Conservation (phyloP, 768 basidiomycete species). For the Lentinula raphanica region DNA sequence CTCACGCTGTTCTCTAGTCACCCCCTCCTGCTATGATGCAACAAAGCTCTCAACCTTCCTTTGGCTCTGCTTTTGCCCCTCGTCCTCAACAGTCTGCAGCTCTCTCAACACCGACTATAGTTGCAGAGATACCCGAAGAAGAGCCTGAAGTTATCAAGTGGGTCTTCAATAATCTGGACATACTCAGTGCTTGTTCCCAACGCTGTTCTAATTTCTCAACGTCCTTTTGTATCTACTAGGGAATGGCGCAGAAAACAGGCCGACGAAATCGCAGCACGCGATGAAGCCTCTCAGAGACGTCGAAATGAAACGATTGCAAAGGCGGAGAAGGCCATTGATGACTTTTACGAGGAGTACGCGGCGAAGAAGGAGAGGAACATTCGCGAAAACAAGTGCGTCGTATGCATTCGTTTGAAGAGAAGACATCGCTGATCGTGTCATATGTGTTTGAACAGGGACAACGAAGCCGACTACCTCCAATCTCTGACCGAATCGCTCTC, state of each 20-base stretch:
- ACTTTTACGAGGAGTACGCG: slow-evolving; percentile 86
- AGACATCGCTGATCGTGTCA: not conserved
- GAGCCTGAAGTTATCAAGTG: slow-evolving; percentile 87
- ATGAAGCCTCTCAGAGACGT: slow-evolving; percentile 70
- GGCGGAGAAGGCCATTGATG: slow-evolving; percentile 83
- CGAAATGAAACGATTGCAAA: slow-evolving; percentile 79
- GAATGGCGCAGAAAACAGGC: slow-evolving; percentile 86
- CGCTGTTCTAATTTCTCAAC: not conserved
- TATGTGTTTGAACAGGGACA: slow-evolving; percentile 52
- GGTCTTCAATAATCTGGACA: too few relatives aligned
- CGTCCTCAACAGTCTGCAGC: slow-evolving; percentile 68
- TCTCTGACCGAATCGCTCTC: slow-evolving; percentile 72
- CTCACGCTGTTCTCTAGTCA: slow-evolving; percentile 16
- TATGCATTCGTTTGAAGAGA: slow-evolving; percentile 3
- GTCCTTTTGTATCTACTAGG: slow-evolving; percentile 40
- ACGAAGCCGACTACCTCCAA: slow-evolving; percentile 76
- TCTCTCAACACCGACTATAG: slow-evolving; percentile 70
- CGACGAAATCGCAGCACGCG: slow-evolving; percentile 76
- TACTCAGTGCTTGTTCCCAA: too few relatives aligned
- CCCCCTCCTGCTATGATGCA: slow-evolving; percentile 29
- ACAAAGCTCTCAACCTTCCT: slow-evolving; percentile 34
- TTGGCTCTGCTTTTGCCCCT: slow-evolving; percentile 66
- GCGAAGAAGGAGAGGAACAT: slow-evolving; percentile 87
- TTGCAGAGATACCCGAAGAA: slow-evolving; percentile 63
- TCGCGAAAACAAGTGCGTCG: slow-evolving; percentile 86